Evolutionary conservation across 345 rosid species (phyloP).

Genomic region (Eucalyptus curtisii): DNA sequence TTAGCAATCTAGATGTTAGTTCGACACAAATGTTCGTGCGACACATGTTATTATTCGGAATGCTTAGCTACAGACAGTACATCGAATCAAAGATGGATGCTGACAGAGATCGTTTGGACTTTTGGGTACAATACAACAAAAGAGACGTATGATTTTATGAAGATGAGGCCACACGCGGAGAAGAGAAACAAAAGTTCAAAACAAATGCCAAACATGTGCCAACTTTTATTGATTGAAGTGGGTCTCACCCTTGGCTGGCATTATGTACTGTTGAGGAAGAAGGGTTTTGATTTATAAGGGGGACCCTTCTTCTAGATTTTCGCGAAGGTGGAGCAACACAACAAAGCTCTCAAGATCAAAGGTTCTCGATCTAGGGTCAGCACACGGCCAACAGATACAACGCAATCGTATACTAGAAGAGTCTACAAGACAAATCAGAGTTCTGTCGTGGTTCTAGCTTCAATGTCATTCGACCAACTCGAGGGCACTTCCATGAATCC

Average conservation of each 20-base stretch:
- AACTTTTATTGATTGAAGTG: neutral
- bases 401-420: neutral
- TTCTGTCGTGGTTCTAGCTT: neutral
- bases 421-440: neutral
- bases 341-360: neutral
- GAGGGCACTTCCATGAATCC: neutral
- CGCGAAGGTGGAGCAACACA: neutral
- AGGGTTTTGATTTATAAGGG: neutral
- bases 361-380: neutral
- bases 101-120: neutral
- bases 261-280: neutral
- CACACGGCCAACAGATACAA: neutral
- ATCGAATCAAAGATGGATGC: neutral
- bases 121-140: neutral
- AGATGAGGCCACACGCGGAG: neutral
- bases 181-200: neutral
- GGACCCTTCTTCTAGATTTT: neutral
- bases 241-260: neutral
- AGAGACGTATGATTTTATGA: neutral
- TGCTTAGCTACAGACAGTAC: neutral
- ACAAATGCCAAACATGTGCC: neutral
- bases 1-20: neutral
- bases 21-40: neutral
- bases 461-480: neutral
- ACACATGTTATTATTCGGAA: neutral